Percentiles rank a stretch among this genome's conserved stretches.
Evolutionary conservation across 2,329 filamentous ascomycete species (phyloP).

Genomic region (Neocatenulostroma microsporum): DNA sequence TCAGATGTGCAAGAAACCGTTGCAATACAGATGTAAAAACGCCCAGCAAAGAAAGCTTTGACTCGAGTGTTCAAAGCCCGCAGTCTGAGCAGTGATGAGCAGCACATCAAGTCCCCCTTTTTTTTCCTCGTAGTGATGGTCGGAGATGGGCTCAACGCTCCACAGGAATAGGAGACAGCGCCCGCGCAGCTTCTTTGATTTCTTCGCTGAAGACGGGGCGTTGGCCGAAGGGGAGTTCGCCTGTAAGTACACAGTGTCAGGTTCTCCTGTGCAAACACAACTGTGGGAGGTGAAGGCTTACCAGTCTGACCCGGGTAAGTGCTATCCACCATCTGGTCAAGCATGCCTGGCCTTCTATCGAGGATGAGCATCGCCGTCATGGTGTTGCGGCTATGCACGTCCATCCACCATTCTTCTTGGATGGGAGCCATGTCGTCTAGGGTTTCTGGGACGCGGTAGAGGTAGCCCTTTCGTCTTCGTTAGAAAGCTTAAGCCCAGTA

Average conservation of each 20-base stretch:
- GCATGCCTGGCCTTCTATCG: constrained; percentile 17
- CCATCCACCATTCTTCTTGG: constrained; percentile 7
- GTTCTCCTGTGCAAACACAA: not conserved
- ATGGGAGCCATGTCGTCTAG: constrained; percentile 5
- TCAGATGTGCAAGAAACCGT: no score
- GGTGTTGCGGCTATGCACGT: constrained; percentile 8
- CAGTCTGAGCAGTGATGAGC: no score
- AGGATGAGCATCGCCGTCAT: constrained; percentile 12
- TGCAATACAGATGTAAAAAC: no score
- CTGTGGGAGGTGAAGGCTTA: not conserved
- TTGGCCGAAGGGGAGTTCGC: not conserved
- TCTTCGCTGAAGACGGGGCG: constrained; percentile 3
- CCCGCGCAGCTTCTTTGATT: constrained; percentile 3
- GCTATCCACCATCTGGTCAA: constrained; percentile 19
- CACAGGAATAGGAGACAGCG: no score
- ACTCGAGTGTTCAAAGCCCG: no score
- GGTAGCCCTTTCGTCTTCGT: constrained; percentile 3
- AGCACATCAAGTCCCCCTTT: no score
- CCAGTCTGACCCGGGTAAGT: constrained; percentile 16
- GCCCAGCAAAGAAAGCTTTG: no score
- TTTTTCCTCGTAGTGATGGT: no score
- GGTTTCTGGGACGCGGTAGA: constrained; percentile 9
- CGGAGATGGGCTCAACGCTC: no score
- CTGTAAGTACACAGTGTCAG: not conserved
- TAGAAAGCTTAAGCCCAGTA: not conserved